Percentiles rank a stretch among this genome's conserved stretches.
These are phyloP conservation scores for Epichloe scottii DNA, from an alignment of 2,329 filamentous ascomycete species.

Conservation along the genomic window DNA sequence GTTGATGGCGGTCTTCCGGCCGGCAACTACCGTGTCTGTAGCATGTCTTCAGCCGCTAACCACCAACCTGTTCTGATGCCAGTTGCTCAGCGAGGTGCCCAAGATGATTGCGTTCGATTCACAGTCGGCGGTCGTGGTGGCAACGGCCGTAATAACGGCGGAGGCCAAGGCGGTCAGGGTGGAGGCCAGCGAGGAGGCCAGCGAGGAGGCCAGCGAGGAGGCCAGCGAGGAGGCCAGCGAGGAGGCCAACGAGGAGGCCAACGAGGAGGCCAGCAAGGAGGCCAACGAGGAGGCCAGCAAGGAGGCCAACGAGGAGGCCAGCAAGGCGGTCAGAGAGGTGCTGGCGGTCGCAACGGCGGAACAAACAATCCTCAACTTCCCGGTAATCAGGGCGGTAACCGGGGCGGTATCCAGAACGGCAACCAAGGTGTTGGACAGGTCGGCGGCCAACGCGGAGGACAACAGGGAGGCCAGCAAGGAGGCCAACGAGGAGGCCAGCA, in stretches of 20 bases:
- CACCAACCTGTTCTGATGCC: conserved; percentile 56
- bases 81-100: conserved; percentile 52
- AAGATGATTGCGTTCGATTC: conserved; percentile 53
- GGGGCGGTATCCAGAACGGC: background rate
- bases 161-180: conserved; percentile 5
- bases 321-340: background rate
- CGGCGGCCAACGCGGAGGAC: background rate
- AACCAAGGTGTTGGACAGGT: background rate
- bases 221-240: background rate
- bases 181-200: background rate
- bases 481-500: background rate
- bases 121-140: conserved; percentile 28
- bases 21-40: conserved; percentile 54
- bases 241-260: too few species aligned
- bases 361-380: background rate
- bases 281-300: background rate
- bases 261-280: background rate
- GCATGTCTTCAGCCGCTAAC: conserved; percentile 50
- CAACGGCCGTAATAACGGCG: conserved; percentile 10
- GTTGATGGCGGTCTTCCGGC: conserved; percentile 46
- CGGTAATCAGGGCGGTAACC: background rate
- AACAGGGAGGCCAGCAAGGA: background rate
- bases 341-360: background rate
- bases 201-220: background rate
- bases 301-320: background rate